phyloP scores from a whole-genome alignment of 2,329 filamentous ascomycete genomes.

The Aspergillus sp. region DNA sequence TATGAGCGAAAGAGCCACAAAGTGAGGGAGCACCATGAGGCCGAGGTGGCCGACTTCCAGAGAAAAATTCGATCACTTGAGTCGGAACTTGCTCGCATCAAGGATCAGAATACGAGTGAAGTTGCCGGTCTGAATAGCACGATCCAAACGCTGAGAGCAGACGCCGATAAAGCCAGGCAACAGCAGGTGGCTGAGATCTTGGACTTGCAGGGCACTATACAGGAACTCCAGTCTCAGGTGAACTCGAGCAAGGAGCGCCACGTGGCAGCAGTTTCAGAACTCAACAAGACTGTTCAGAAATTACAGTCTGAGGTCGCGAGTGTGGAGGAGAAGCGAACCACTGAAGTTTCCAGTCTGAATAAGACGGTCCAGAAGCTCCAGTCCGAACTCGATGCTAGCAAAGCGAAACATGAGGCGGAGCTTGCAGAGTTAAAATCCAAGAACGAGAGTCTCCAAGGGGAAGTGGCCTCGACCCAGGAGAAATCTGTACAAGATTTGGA shows the following conservation, averaged over 20 bases:
- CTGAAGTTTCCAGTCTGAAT: slow-evolving; percentile 60
- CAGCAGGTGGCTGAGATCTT: slow-evolving; percentile 61
- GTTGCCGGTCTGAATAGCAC: slow-evolving; percentile 57
- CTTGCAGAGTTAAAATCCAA: slow-evolving; percentile 58
- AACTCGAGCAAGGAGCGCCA: slow-evolving; percentile 48
- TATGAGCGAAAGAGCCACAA: slow-evolving; percentile 40
- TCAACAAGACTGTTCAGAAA: slow-evolving; percentile 56
- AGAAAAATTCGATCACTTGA: slow-evolving; percentile 62
- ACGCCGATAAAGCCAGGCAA: slow-evolving; percentile 54
- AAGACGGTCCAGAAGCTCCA: slow-evolving; percentile 60
- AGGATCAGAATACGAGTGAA: slow-evolving; percentile 53
- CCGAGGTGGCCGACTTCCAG: slow-evolving; percentile 63
- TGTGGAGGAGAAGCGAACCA: slow-evolving; percentile 46
- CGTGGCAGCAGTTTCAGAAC: slow-evolving; percentile 58
- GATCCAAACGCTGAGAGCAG: slow-evolving; percentile 56
- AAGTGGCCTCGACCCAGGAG: slow-evolving; percentile 42
- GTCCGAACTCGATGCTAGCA: slow-evolving; percentile 45
- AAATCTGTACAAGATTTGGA: slow-evolving; percentile 56
- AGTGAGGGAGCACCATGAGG: slow-evolving; percentile 50
- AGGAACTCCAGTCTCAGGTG: slow-evolving; percentile 52
- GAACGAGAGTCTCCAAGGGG: slow-evolving; percentile 56
- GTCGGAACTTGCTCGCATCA: slow-evolving; percentile 47
- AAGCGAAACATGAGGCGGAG: slow-evolving; percentile 58
- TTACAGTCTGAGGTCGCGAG: slow-evolving; percentile 48
- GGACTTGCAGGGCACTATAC: slow-evolving; percentile 60